Conservation (phyloP, 2,329 filamentous ascomycete species). For the Geosmithia putterillii region DNA sequence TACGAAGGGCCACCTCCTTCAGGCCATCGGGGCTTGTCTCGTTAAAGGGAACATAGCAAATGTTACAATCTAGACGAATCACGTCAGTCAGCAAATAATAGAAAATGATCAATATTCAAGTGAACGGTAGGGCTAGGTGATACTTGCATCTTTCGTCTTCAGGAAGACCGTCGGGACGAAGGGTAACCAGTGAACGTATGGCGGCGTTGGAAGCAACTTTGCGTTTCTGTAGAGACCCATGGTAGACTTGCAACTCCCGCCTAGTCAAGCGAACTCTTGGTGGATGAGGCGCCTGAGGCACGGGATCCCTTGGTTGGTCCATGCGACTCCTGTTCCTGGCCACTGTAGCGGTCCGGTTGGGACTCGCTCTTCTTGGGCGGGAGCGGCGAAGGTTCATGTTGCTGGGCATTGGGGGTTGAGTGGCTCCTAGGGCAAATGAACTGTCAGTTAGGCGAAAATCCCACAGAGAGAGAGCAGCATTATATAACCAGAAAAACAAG, state of each 20-base stretch:
- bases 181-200: neutral
- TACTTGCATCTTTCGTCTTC: neutral
- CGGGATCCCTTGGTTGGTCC: too few relatives aligned
- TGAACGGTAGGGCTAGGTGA: neutral
- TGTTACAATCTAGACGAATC: conserved; percentile 37
- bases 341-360: too few relatives aligned
- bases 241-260: neutral
- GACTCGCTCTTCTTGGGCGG: too few relatives aligned
- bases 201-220: neutral
- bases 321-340: too few relatives aligned
- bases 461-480: too few relatives aligned
- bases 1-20: conserved; percentile 40
- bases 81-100: neutral
- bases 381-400: too few relatives aligned
- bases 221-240: neutral
- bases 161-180: neutral
- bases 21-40: conserved; percentile 43
- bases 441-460: too few relatives aligned
- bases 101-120: too few relatives aligned
- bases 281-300: neutral
- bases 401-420: too few relatives aligned
- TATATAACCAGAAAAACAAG: too few relatives aligned
- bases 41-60: conserved; percentile 53
- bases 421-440: too few relatives aligned
- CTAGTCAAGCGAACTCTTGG: neutral